These are phyloP conservation scores for Thielaviopsis punctulata DNA, from an alignment of 2,329 filamentous ascomycete genomes.

Conservation along the genomic window DNA sequence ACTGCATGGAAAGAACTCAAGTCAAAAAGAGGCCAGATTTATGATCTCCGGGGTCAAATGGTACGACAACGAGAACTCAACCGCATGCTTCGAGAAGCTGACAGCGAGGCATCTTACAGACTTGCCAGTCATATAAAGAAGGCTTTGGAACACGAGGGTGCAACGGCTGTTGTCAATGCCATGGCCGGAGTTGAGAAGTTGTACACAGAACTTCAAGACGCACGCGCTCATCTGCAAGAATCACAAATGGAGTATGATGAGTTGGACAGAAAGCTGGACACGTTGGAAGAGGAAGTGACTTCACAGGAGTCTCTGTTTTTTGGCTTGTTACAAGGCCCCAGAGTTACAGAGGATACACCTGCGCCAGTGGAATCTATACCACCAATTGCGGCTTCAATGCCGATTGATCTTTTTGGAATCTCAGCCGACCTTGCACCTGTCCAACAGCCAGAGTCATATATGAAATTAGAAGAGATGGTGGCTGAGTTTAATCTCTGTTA, in stretches of 20 bases:
- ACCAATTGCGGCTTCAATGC: slow-evolving; percentile 14
- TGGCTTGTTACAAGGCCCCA: slow-evolving; percentile 16
- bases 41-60: not conserved
- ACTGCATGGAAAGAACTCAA: not conserved
- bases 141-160: not conserved
- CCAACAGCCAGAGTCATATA: slow-evolving; percentile 17
- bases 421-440: slow-evolving; percentile 20
- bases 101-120: slow-evolving; percentile 1
- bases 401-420: slow-evolving; percentile 22
- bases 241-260: slow-evolving; percentile 22
- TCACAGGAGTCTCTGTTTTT: slow-evolving; percentile 24
- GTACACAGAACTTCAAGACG: slow-evolving; percentile 21
- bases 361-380: not conserved
- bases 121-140: not conserved
- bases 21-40: not conserved
- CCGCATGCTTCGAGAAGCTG: not conserved
- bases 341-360: slow-evolving; percentile 9
- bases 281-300: slow-evolving; percentile 21
- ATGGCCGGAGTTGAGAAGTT: slow-evolving; percentile 6
- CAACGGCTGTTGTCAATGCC: not conserved
- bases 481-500: slow-evolving; percentile 29
- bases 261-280: slow-evolving; percentile 20
- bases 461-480: slow-evolving; percentile 25
- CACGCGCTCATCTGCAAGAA: slow-evolving; percentile 23
- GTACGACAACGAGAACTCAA: not conserved